Base-by-base conservation (phyloP, 1,139 yeast species). In the Blastobotrys petasosporus region DNA sequence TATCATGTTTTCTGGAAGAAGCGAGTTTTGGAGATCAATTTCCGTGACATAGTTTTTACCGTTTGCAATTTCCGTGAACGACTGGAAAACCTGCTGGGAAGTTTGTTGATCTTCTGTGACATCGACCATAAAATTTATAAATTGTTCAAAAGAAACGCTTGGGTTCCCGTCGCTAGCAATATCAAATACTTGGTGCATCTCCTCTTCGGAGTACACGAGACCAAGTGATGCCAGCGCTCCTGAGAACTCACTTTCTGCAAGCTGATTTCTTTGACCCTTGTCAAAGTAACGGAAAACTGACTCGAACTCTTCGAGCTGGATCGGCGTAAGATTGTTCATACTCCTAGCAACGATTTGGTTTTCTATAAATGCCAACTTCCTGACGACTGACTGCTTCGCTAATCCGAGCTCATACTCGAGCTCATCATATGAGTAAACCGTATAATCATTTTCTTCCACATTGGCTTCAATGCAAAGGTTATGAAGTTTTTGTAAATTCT, bases 171-270 rank as follows among this genome's bases (percentile, higher is more conserved):
- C 60, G 33, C 65, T 52, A 16, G 66, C 66, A 4, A 52, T 55
- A 6, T 59, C 54, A 41, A 66, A 64, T n/a, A 68, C 63, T 30
- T 64, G 60, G 37, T 63, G 66, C 65, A 63, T 62, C 42, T 68
- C 72, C 9, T 61, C 63, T 34, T 65, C 70, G 10, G 64, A 51
- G 44, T 63, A 65, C 2, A 64, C 63, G 12, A 65, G 54, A 1
- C 73, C 73, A 39, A 69, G 55, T 37, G 68, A 59, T 0, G 71
- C 71, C 38, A 69, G 54, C 1, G 73, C 73, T 0, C 69, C 72
- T 0, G 64, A 58, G 48, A 69, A 68, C 52, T 69, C 73, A 7
- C 57, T 50, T 44, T 64, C 66, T 13, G 58, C 55, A 23, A 69
- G 57, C 12, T 59, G 49, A 48, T 68, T 67, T 40, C 60, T 54